Evolutionary conservation across 1,284 basidiomycete genomes (phyloP).

Genomic region (Ustilago loliicola): DNA sequence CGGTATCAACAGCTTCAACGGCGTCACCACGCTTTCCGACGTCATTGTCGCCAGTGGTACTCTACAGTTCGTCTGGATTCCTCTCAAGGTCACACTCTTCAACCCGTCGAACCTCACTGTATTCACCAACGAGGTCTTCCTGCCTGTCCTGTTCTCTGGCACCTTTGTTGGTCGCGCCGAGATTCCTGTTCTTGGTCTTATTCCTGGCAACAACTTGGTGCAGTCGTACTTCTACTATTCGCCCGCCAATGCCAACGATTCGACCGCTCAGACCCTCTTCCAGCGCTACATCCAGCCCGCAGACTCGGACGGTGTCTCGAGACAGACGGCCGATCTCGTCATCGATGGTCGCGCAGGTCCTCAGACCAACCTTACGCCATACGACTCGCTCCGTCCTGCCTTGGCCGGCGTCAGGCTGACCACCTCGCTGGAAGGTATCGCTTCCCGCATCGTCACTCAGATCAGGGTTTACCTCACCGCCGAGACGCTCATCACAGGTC

Average conservation of each 20-base stretch:
- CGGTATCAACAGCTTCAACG: slow-evolving; percentile 71
- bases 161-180: slow-evolving; percentile 72
- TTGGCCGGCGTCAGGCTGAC: slow-evolving; percentile 76
- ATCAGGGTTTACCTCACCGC: slow-evolving; percentile 56
- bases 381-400: slow-evolving; percentile 76
- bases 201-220: slow-evolving; percentile 76
- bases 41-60: slow-evolving; percentile 59
- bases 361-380: slow-evolving; percentile 75
- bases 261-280: slow-evolving; percentile 74
- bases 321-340: slow-evolving; percentile 24
- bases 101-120: slow-evolving; percentile 75
- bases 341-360: slow-evolving; percentile 46
- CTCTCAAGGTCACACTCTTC: slow-evolving; percentile 47
- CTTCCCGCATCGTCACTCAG: slow-evolving; percentile 48
- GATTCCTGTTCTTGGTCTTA: slow-evolving; percentile 73
- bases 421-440: slow-evolving; percentile 74
- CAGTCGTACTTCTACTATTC: slow-evolving; percentile 78
- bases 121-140: slow-evolving; percentile 75
- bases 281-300: slow-evolving; percentile 63
- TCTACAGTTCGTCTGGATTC: slow-evolving; percentile 40
- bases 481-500: slow-evolving; percentile 34
- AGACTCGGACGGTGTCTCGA: slow-evolving; percentile 27
- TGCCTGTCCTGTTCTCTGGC: slow-evolving; percentile 77
- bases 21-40: slow-evolving; percentile 72
- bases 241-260: slow-evolving; percentile 78